phyloP scores from a whole-genome alignment of 495 filamentous ascomycete genomes.

The Trichoderma asperelloides region DNA sequence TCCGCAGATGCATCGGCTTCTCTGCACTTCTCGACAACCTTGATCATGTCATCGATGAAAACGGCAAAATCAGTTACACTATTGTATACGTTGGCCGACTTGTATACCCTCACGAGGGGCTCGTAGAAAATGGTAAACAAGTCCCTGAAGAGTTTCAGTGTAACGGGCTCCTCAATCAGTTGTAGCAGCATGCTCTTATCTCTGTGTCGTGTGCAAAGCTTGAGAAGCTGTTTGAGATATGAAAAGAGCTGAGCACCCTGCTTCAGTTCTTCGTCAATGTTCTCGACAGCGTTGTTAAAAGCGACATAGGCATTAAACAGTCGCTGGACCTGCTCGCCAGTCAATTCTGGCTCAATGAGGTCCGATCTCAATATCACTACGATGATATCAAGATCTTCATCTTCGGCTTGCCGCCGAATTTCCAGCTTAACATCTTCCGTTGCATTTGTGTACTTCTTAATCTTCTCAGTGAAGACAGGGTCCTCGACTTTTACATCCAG shows the following conservation, averaged over 20 bases:
- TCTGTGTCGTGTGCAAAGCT: conserved; percentile 80
- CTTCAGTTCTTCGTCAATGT: conserved; percentile 80
- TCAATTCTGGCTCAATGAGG: conserved; percentile 57
- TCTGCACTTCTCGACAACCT: conserved; percentile 79
- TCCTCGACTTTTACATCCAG: conserved; percentile 69
- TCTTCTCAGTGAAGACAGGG: conserved; percentile 65
- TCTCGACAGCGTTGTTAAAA: conserved; percentile 89
- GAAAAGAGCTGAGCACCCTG: conserved; percentile 85
- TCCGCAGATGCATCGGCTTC: conserved; percentile 88
- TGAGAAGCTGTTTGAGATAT: conserved; percentile 88
- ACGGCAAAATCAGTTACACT: conserved; percentile 90
- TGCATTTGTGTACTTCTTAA: conserved; percentile 67
- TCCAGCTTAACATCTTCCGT: conserved; percentile 63
- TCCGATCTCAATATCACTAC: conserved; percentile 76
- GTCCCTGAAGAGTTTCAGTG: conserved; percentile 86
- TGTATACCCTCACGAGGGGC: conserved; percentile 91
- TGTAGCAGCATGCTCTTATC: conserved; percentile 97
- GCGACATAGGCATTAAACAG: conserved; percentile 94
- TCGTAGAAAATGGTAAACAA: conserved; percentile 99
- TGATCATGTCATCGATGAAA: conserved; percentile 87
- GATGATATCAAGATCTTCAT: conserved; percentile 70
- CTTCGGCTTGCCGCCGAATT: conserved; percentile 60
- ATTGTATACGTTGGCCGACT: conserved; percentile 96
- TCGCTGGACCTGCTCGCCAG: conserved; percentile 62
- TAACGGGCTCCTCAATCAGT: conserved; percentile 91